Conservation (phyloP, 805 yeast species). For the Teunomyces funiuensis region DNA sequence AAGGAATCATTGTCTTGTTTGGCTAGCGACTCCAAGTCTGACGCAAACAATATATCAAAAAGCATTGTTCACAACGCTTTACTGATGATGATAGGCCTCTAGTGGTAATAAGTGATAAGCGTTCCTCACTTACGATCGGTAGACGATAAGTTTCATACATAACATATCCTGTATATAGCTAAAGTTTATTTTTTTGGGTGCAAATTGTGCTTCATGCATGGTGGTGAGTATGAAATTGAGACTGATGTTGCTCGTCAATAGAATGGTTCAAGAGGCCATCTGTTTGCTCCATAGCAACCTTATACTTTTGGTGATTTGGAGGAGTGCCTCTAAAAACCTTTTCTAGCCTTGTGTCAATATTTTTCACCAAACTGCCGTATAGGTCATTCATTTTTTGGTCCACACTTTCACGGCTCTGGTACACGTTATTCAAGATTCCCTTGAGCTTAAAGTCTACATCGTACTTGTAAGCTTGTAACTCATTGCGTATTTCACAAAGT, state of each 20-base stretch:
- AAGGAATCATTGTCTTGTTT: conserved; percentile 3
- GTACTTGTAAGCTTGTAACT: conserved; percentile 8
- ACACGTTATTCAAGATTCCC: conserved; percentile 1
- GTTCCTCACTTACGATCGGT: background rate
- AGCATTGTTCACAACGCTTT: too few relatives aligned
- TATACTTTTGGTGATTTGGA: background rate
- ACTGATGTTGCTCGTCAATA: background rate
- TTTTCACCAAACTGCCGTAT: background rate
- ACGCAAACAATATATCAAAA: background rate
- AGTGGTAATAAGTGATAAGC: too few relatives aligned
- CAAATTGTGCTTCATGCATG: background rate
- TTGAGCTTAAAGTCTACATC: conserved; percentile 9
- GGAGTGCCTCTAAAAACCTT: background rate
- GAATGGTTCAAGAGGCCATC: background rate
- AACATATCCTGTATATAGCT: background rate
- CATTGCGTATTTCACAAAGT: conserved; percentile 7
- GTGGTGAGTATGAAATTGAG: background rate
- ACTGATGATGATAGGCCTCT: too few relatives aligned
- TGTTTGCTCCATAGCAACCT: background rate
- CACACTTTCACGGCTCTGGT: conserved; percentile 8
- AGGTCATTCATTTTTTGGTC: conserved; percentile 5
- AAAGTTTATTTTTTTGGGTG: background rate
- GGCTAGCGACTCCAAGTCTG: background rate
- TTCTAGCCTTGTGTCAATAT: background rate
- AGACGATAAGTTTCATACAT: background rate